Percentiles rank a stretch among this genome's conserved stretches.
Conservation (phyloP, 495 filamentous ascomycete genomes). For the Bacidia rubella region DNA sequence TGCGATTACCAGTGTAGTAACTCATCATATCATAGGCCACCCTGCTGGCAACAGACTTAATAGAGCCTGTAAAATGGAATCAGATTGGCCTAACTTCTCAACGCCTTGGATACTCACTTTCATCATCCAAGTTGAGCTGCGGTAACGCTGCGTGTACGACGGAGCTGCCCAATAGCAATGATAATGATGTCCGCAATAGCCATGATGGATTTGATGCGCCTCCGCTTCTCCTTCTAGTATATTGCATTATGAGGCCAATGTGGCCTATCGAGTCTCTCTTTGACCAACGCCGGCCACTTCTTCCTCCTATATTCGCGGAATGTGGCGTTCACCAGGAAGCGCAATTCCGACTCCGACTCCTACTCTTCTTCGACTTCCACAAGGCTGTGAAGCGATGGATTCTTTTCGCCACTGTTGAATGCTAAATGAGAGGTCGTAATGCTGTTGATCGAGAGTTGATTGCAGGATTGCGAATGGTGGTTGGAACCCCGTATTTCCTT, state of each 20-base stretch:
- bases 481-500: neutral
- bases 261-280: neutral
- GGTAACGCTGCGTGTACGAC: constrained; percentile 8
- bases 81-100: neutral
- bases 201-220: constrained; percentile 6
- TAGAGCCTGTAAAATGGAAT: constrained; percentile 26
- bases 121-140: constrained; percentile 12
- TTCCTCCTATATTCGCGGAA: too few species aligned
- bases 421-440: neutral
- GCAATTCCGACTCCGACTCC: too few species aligned
- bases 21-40: constrained; percentile 36
- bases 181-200: constrained; percentile 2
- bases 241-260: neutral
- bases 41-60: constrained; percentile 31
- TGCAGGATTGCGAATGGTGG: neutral
- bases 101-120: constrained; percentile 8
- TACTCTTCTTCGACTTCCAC: too few species aligned
- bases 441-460: neutral
- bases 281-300: too few species aligned
- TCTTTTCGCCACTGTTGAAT: neutral
- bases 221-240: neutral
- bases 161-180: constrained; percentile 10
- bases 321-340: neutral
- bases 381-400: neutral
- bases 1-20: constrained; percentile 58